Conservation (phyloP, 352 stramenopile species). For the Phytophthora ramorum region DNA sequence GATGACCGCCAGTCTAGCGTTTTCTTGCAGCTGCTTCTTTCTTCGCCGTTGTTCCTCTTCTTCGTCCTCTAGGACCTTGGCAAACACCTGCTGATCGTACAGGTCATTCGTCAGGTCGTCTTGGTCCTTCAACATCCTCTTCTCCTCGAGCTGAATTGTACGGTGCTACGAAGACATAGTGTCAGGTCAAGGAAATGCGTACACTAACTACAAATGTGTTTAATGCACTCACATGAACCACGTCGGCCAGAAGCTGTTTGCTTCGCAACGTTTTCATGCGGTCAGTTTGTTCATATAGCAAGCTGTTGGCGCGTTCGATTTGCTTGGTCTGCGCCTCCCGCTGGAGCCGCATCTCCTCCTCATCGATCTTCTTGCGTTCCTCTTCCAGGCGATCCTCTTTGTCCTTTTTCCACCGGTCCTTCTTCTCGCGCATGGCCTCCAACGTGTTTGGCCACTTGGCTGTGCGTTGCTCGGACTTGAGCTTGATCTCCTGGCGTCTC, state of each 20-base stretch:
- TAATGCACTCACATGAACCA: constrained; percentile 64
- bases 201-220: not conserved
- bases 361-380: constrained; percentile 75
- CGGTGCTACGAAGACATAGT: constrained; percentile 47
- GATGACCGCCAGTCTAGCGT: constrained; percentile 53
- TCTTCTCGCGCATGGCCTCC: constrained; percentile 90
- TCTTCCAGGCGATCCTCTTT: constrained; percentile 86
- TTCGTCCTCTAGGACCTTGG: constrained; percentile 56
- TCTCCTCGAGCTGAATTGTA: constrained; percentile 83
- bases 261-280: constrained; percentile 92
- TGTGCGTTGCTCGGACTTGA: constrained; percentile 84
- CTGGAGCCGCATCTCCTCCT: constrained; percentile 81
- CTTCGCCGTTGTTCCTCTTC: constrained; percentile 56
- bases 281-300: constrained; percentile 93
- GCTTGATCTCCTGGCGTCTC: constrained; percentile 68
- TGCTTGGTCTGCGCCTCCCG: constrained; percentile 74
- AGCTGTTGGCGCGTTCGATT: constrained; percentile 84
- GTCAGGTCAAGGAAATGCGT: not conserved
- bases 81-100: constrained; percentile 60
- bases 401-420: constrained; percentile 92
- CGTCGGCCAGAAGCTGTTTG: constrained; percentile 87
- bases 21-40: constrained; percentile 54
- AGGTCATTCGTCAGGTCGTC: constrained; percentile 55
- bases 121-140: constrained; percentile 72
- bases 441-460: constrained; percentile 93